phyloP scores from a whole-genome alignment of 257 asterid species.

The Rubia yunnanensis region DNA sequence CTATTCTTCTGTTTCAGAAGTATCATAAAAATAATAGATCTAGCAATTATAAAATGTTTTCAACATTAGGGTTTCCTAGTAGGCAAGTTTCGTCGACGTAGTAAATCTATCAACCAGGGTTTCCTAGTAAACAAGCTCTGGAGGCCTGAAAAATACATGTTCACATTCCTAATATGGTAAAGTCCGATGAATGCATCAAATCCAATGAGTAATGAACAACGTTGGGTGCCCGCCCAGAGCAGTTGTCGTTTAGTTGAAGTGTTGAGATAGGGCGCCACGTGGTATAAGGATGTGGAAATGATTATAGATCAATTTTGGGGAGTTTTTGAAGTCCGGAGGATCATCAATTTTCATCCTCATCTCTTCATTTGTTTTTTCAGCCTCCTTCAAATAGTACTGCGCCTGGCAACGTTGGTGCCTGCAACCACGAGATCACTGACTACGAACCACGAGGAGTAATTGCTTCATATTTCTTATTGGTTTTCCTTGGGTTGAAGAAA shows the following conservation, averaged over 20 bases:
- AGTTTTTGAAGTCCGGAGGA: not conserved
- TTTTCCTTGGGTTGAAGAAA: no score
- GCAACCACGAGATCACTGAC: not conserved
- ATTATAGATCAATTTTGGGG: not conserved
- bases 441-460: no score
- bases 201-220: not conserved
- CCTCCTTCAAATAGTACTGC: not conserved
- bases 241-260: not conserved
- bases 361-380: not conserved
- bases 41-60: not conserved
- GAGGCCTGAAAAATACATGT: not conserved
- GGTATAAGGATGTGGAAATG: not conserved
- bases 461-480: no score
- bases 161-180: not conserved
- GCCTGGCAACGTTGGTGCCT: not conserved
- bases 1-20: not conserved
- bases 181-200: not conserved
- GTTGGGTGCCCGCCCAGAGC: not conserved
- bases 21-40: not conserved
- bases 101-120: not conserved
- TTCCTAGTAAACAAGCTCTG: not conserved
- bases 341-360: not conserved
- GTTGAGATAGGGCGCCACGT: slow-evolving; percentile 6
- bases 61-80: not conserved
- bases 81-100: not conserved